Evolutionary conservation across 1,139 yeast genomes (phyloP), one percentile per base, ranked within the genome.

Genomic region (Magnusiomyces sp.): DNA sequence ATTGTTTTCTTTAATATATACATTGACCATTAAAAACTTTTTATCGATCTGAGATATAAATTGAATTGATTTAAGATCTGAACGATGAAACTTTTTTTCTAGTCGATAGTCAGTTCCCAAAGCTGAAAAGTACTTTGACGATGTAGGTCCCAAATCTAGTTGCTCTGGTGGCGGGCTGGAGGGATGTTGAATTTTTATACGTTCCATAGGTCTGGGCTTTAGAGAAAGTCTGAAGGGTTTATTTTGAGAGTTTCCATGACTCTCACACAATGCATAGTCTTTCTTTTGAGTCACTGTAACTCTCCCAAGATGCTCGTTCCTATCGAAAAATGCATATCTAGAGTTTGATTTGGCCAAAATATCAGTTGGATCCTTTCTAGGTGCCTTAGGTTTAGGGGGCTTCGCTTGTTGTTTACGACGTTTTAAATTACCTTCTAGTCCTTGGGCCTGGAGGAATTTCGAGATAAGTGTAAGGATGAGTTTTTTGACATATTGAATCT

Each of bases 1-100:
- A 19, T 42, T 37, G 31, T 38, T 20, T 20, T 42, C 5, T 43
- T 23, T 40, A 49, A 48, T 34, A 67, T 49, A 17, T n/a, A 45
- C 43, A 1, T 61, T 65, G 2, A 75, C 64, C 16, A 84, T 63
- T 19, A 85, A 76, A 58, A 83, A 83, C 57, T 79, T 79, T 4
- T 66, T 59, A 46, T 80, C 87, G 1, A 85, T 66, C 60, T 86
- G 95, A 1, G 62, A 55, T 29, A 66, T 57, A 13, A 64, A 58
- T 31, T 49, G 45, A 39, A 57, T 54, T 16, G 41, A 31, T 20
- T 41, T 46, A 31, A 51, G 43, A 27, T 47, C 47, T 7, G 32
- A 10, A 40, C 43, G 42, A 3, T 49, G 19, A 17, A 53, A 46
- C 41, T 51, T 49, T 44, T 43, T 32, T 16, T 46, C 51, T 9